Base-by-base conservation (phyloP, 495 filamentous ascomycete genomes). In the Patellaria atrata region DNA sequence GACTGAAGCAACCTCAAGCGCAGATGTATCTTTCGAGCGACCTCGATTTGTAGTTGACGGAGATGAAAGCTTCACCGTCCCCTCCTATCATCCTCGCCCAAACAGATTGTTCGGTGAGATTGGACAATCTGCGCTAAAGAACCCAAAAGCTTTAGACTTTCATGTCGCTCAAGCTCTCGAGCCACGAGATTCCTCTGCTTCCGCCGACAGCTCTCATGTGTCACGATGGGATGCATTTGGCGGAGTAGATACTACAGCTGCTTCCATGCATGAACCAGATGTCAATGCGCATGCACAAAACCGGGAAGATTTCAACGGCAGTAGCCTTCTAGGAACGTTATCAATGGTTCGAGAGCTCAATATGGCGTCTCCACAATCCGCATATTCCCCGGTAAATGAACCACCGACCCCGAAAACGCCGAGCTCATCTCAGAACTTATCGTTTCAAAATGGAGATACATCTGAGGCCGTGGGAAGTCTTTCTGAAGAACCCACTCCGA, bases 81-180 rank as follows among this genome's bases (percentile, higher is more conserved):
- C 40, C 16, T n/a, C n/a, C n/a, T n/a, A n/a, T n/a, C n/a, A n/a
- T n/a, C 41, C 41, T 13, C 31, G 25, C 20, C 39, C 14, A 14
- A 10, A 26, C 32, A 72, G 76, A 19, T 62, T 93, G 3, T 92
- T 87, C 58, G 84, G 85, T 0, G 83, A 93, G 53, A 76, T 94
- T 31, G 72, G 71, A 17, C 52, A 62, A 9, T 82, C 82, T 5
- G 76, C 70, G 8, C 52, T 89, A 3, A 66, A 70, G 14, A 86
- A 77, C 55, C 73, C 71, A 17, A 65, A 63, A 30, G 56, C 63
- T 23, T 47, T 73, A 10, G 65, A 56, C 33, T 28, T 23, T 6
- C 39, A 55, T 13, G 40, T 48, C 4, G 41, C 48, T 17, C 45
- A 16, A 5, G 57, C 55, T 18, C 44, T 58, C 15, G 28, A 43